Percentiles rank a stretch among this genome's conserved stretches.
phyloP scores from a whole-genome alignment of 805 yeast genomes.

The Ogataea chonburiensis region DNA sequence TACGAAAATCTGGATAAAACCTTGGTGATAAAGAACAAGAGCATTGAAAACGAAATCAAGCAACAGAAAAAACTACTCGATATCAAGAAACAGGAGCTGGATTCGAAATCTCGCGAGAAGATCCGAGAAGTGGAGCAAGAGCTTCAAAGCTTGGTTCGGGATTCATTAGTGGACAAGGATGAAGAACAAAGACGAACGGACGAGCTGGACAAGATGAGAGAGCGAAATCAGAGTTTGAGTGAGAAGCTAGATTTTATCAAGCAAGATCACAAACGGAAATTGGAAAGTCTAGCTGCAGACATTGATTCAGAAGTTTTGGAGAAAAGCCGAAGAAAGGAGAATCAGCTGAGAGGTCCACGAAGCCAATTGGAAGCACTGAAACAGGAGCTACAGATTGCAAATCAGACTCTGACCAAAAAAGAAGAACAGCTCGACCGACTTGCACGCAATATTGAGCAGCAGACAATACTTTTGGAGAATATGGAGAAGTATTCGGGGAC shows the following conservation, averaged over 20 bases:
- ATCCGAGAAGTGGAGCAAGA: constrained; percentile 22
- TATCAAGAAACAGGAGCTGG: constrained; percentile 35
- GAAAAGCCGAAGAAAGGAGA: constrained; percentile 3
- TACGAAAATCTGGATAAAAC: constrained; percentile 23
- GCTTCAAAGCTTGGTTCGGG: constrained; percentile 24
- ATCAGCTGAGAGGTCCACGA: constrained; percentile 15
- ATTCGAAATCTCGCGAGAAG: constrained; percentile 17
- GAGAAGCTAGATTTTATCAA: constrained; percentile 21
- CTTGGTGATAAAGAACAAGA: constrained; percentile 19
- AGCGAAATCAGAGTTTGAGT: constrained; percentile 28
- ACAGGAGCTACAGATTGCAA: constrained; percentile 3
- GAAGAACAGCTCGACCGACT: constrained; percentile 3
- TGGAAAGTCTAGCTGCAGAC: constrained; percentile 9
- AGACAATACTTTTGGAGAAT: constrained; percentile 4
- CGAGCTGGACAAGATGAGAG: constrained; percentile 29
- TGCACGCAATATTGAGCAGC: constrained; percentile 2
- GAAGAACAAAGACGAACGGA: constrained; percentile 29
- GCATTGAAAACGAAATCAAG: constrained; percentile 28
- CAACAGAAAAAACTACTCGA: constrained; percentile 27
- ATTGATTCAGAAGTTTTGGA: constrained; percentile 1
- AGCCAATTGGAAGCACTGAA: constrained; percentile 2
- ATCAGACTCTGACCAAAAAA: not conserved
- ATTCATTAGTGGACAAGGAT: constrained; percentile 30
- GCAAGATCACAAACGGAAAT: constrained; percentile 10
- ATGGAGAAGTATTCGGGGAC: constrained; percentile 13